Conservation (phyloP, 208 protist species). For the Naegleria gruberi region DNA sequence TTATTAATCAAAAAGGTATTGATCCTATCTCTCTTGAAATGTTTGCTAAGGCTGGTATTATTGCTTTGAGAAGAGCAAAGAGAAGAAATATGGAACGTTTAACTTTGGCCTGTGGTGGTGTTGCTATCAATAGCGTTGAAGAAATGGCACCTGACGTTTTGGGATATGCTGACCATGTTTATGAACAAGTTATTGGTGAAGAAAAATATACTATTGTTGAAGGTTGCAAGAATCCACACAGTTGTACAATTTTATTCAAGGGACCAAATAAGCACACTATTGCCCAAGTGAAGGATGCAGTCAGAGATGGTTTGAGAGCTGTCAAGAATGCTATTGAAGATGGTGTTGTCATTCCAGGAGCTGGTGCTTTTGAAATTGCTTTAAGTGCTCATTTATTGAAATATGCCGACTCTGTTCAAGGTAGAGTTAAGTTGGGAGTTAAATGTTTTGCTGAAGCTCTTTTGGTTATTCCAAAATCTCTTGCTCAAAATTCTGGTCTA, state of each 20-base stretch:
- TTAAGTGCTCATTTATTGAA: slow-evolving; percentile 80
- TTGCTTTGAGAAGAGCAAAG: slow-evolving; percentile 97
- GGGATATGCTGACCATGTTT: slow-evolving; percentile 92
- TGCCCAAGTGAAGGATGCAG: slow-evolving; percentile 96
- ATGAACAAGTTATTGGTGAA: slow-evolving; percentile 95
- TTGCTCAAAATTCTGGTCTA: slow-evolving; percentile 95
- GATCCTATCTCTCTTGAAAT: slow-evolving; percentile 98
- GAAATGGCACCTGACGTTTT: slow-evolving; percentile 83
- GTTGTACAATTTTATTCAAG: slow-evolving; percentile 98
- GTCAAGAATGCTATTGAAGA: slow-evolving; percentile 98
- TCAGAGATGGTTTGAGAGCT: slow-evolving; percentile 96
- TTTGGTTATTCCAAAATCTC: slow-evolving; percentile 95
- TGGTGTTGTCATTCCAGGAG: slow-evolving; percentile 85
- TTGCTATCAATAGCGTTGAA: slow-evolving; percentile 95
- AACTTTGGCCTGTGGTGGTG: slow-evolving; percentile 91
- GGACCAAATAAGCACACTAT: slow-evolving; percentile 98
- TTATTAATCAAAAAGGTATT: slow-evolving; percentile 99
- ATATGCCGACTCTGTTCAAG: slow-evolving; percentile 57
- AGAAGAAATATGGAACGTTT: slow-evolving; percentile 98
- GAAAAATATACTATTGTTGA: slow-evolving; percentile 99
- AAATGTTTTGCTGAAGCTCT: slow-evolving; percentile 97
- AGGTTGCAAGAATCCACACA: slow-evolving; percentile 81
- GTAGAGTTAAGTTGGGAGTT: slow-evolving; percentile 90
- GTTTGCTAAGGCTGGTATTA: slow-evolving; percentile 94
- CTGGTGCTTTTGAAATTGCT: slow-evolving; percentile 95